Evolutionary conservation across 2,329 filamentous ascomycete species (phyloP).

Genomic region (Reticulascus tulasneorum): DNA sequence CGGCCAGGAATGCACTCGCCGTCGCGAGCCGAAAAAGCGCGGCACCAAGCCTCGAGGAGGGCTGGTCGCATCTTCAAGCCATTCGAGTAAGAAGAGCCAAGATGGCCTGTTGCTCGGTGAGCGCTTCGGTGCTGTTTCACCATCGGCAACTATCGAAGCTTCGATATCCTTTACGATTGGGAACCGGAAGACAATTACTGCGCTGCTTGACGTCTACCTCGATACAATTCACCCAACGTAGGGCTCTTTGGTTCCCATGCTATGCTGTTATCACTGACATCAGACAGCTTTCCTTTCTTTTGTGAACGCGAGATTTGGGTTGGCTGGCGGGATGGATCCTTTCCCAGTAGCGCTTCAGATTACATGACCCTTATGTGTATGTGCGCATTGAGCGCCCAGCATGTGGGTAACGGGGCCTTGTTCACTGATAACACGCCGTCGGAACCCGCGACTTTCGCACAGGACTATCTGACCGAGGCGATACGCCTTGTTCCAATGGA

Average conservation of each 20-base stretch:
- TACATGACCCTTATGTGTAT: slow-evolving; percentile 3
- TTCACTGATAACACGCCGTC: background rate
- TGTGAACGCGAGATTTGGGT: slow-evolving; percentile 3
- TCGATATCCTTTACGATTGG: too few relatives aligned
- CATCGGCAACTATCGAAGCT: too few relatives aligned
- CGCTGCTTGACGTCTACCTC: slow-evolving; percentile 1
- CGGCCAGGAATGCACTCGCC: background rate
- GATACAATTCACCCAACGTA: slow-evolving; percentile 2
- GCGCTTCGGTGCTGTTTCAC: background rate
- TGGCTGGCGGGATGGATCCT: slow-evolving; percentile 1
- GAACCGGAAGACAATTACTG: slow-evolving; percentile 1
- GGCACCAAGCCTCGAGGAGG: background rate
- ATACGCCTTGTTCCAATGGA: background rate
- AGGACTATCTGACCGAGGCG: background rate
- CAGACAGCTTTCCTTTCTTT: slow-evolving; percentile 1
- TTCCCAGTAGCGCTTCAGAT: background rate
- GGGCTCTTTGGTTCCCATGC: rapidly evolving
- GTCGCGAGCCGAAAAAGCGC: slow-evolving; percentile 1
- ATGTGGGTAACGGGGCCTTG: background rate
- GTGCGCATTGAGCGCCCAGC: slow-evolving; percentile 3
- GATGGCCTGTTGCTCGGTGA: too few relatives aligned
- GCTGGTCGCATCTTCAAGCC: too few relatives aligned
- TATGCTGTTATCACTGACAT: background rate
- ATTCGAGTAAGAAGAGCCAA: too few relatives aligned
- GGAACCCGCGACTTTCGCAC: background rate